These are phyloP conservation scores for Stephanocyclus meneghinianus DNA, from an alignment of 352 stramenopile species.

Conservation along the genomic window DNA sequence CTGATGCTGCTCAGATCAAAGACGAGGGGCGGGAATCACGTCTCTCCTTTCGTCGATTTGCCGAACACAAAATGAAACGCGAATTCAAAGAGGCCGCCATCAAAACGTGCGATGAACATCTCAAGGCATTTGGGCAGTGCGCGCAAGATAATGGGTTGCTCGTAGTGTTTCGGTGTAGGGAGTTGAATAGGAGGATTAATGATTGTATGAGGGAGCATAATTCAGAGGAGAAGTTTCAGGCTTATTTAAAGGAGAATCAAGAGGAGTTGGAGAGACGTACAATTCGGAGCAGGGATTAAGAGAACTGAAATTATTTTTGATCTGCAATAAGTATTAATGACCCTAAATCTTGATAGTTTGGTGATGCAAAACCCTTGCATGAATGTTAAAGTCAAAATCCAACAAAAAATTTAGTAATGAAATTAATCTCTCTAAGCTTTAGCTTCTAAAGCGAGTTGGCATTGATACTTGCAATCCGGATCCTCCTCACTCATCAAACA, in stretches of 20 bases:
- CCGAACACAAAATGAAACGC: constrained; percentile 73
- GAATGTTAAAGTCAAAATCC: not conserved
- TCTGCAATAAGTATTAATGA: not conserved
- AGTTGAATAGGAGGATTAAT: constrained; percentile 78
- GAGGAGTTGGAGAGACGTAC: constrained; percentile 60
- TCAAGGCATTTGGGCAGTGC: constrained; percentile 80
- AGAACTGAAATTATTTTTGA: not conserved
- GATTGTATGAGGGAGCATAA: constrained; percentile 82
- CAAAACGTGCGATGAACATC: constrained; percentile 74
- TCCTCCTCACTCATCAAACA: constrained; percentile 39
- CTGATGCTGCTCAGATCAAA: constrained; percentile 39
- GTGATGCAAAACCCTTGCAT: not conserved
- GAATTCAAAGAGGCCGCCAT: constrained; percentile 81
- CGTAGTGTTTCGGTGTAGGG: constrained; percentile 79
- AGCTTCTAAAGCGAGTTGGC: constrained; percentile 42
- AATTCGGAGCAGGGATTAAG: constrained; percentile 42
- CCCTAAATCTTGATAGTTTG: not conserved
- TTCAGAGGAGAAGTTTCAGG: constrained; percentile 75
- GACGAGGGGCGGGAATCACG: constrained; percentile 54
- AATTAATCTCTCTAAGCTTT: constrained; percentile 27
- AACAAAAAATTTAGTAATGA: constrained; percentile 4
- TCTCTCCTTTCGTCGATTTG: constrained; percentile 68
- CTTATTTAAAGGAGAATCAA: constrained; percentile 74
- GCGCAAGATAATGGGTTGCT: constrained; percentile 77
- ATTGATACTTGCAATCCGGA: constrained; percentile 54